Conservation (phyloP, 495 filamentous ascomycete genomes). For the Annulohypoxylon maeteangense region DNA sequence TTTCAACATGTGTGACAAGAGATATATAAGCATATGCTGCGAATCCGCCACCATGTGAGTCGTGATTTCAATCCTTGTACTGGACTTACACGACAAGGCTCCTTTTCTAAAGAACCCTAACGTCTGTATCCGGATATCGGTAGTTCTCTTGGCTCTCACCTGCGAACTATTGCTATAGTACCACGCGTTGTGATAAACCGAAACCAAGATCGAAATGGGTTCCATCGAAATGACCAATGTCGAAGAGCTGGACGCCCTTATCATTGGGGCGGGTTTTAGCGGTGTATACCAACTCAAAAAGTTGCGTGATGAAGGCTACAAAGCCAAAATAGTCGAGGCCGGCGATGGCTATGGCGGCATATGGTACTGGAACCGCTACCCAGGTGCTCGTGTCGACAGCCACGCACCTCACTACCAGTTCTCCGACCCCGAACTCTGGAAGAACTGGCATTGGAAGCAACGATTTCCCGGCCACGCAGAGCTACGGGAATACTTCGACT, state of each 20-base stretch:
- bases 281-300: conserved; percentile 48
- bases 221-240: conserved; percentile 20
- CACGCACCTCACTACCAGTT: conserved; percentile 63
- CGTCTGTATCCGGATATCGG: not conserved
- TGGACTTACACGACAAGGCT: not conserved
- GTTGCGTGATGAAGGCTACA: conserved; percentile 45
- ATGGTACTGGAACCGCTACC: conserved; percentile 68
- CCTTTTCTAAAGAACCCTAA: not conserved
- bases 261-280: conserved; percentile 65
- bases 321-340: conserved; percentile 60
- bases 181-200: not conserved
- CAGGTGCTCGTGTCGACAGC: conserved; percentile 63
- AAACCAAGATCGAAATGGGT: conserved; percentile 17
- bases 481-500: conserved; percentile 65
- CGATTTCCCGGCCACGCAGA: conserved; percentile 64
- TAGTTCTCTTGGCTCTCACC: not conserved
- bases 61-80: not conserved
- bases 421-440: conserved; percentile 62
- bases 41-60: not conserved
- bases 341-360: conserved; percentile 61
- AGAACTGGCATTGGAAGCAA: conserved; percentile 63
- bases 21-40: not conserved
- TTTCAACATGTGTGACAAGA: not conserved
- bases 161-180: not conserved
- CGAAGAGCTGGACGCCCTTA: conserved; percentile 60